Percentiles rank a stretch among this genome's conserved stretches.
phyloP scores from a whole-genome alignment of 306 rosid species.

The Fragaria ananassa region DNA sequence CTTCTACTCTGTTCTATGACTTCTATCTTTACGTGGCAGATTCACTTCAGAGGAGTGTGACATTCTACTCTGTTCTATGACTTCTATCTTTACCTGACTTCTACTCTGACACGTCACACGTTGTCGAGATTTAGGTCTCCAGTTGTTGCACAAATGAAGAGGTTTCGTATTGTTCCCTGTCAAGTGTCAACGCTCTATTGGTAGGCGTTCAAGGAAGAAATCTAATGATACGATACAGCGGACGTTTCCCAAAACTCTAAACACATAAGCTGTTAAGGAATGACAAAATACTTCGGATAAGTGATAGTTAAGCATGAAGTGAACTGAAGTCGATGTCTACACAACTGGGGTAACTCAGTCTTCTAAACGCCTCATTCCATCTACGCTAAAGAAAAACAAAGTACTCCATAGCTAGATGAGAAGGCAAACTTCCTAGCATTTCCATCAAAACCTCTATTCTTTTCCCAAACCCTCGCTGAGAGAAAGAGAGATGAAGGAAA shows the following conservation, averaged over 20 bases:
- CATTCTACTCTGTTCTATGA: too few species aligned
- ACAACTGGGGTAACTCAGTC: not conserved
- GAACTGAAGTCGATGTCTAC: not conserved
- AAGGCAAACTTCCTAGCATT: not conserved
- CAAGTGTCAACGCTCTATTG: not conserved
- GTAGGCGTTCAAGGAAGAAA: not conserved
- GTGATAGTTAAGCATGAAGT: not conserved
- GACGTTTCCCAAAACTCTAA: not conserved
- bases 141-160: not conserved
- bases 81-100: too few species aligned
- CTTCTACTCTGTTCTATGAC: too few species aligned
- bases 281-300: not conserved
- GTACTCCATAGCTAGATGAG: not conserved
- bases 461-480: not conserved
- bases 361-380: not conserved
- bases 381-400: not conserved
- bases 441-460: constrained; percentile 11
- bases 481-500: not conserved
- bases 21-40: too few species aligned
- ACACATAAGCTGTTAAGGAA: not conserved
- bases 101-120: not conserved
- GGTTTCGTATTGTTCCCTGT: not conserved
- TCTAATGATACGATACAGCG: not conserved
- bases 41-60: too few species aligned
- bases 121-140: not conserved